phyloP scores from a whole-genome alignment of 2,329 filamentous ascomycete genomes.

The Cercospora brassicicola region DNA sequence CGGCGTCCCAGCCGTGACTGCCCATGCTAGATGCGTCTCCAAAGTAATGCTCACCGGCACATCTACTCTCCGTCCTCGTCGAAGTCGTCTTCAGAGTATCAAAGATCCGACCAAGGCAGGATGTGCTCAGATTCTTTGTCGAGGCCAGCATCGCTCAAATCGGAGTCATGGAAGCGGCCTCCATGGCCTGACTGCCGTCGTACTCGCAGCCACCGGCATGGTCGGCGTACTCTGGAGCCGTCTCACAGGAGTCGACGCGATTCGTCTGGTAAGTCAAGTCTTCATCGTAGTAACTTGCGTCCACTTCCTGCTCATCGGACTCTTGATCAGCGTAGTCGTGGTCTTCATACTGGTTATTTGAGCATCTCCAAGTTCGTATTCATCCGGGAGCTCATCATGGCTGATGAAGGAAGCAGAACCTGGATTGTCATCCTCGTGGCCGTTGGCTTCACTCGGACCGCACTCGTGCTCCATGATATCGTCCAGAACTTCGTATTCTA shows the following conservation, averaged over 20 bases:
- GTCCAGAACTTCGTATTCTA: not conserved
- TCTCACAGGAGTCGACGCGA: not conserved
- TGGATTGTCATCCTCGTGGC: not conserved
- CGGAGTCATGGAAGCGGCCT: not conserved
- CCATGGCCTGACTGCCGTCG: not conserved
- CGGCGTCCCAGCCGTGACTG: not conserved
- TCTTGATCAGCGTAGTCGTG: not conserved
- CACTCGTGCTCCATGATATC: not conserved
- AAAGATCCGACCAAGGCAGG: not conserved
- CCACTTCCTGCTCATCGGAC: not conserved
- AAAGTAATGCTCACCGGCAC: not conserved
- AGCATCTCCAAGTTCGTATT: not conserved
- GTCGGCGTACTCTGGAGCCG: not conserved
- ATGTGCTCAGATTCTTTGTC: not conserved
- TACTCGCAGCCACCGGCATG: not conserved
- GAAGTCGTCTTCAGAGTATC: not conserved
- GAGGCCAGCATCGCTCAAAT: not conserved
- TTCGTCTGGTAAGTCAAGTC: not conserved
- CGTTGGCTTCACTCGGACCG: not conserved
- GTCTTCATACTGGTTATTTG: not conserved
- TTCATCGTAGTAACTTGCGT: not conserved
- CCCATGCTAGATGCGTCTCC: not conserved
- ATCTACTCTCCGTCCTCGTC: not conserved
- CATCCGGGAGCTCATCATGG: not conserved
- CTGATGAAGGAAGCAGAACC: not conserved